These are phyloP conservation scores for Calonectria pteridis DNA, from an alignment of 2,329 filamentous ascomycete species.

Conservation along the genomic window DNA sequence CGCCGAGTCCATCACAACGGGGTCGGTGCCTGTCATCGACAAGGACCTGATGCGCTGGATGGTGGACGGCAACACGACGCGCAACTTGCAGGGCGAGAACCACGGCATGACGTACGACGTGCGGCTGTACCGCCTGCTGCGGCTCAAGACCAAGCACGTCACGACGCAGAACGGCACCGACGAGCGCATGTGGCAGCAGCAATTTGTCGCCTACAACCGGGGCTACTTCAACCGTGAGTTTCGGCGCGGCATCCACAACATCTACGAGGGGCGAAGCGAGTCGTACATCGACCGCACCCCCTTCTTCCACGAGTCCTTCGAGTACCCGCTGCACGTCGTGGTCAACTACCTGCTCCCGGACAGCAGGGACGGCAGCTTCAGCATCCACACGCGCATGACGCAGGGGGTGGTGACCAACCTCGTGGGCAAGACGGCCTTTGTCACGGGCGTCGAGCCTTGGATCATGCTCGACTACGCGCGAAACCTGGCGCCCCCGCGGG, in stretches of 20 bases:
- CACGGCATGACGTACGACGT: background rate
- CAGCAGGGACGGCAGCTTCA: background rate
- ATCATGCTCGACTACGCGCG: background rate
- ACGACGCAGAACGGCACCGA: background rate
- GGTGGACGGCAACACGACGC: background rate
- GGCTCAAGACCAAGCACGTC: background rate
- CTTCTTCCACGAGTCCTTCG: background rate
- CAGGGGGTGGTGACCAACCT: background rate
- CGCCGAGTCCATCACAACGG: background rate
- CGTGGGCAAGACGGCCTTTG: background rate
- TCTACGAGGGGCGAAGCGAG: background rate
- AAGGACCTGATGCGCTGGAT: background rate
- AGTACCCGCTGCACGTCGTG: background rate
- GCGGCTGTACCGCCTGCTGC: background rate
- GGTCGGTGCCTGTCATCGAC: background rate
- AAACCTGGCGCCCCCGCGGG: background rate
- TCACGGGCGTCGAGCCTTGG: slow-evolving; percentile 4
- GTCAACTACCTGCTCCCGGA: background rate
- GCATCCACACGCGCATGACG: background rate
- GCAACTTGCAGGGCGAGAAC: background rate
- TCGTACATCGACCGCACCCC: background rate
- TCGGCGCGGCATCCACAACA: background rate
- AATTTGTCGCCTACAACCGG: background rate
- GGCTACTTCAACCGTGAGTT: background rate
- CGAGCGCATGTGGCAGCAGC: background rate